Percentiles rank a stretch among this genome's conserved stretches.
Conservation (phyloP, 352 stramenopile species). For the Phytophthora ramorum region DNA sequence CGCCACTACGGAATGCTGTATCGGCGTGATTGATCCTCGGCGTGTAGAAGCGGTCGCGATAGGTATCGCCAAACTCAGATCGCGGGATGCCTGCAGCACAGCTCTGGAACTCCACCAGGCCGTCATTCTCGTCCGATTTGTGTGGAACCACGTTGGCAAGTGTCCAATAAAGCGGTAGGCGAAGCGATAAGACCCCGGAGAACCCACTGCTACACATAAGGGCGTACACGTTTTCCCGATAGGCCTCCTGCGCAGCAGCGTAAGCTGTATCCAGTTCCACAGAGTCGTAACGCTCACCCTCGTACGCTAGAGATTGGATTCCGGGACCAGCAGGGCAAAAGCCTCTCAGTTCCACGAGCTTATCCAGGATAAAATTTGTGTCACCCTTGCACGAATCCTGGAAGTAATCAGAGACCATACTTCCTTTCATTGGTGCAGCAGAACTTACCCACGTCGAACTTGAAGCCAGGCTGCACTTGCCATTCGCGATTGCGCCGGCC, state of each 20-base stretch:
- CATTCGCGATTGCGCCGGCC: constrained; percentile 15
- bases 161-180: neutral
- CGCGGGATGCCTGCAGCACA: neutral
- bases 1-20: neutral
- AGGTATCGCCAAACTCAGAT: neutral
- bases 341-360: neutral
- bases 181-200: neutral
- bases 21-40: neutral
- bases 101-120: neutral
- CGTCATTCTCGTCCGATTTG: neutral
- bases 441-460: constrained; percentile 34
- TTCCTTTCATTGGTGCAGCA: constrained; percentile 19
- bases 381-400: constrained; percentile 4
- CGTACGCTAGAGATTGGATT: constrained; percentile 27
- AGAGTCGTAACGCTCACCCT: constrained; percentile 16
- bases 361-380: neutral
- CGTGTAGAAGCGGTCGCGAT: neutral
- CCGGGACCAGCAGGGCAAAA: neutral
- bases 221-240: constrained; percentile 27
- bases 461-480: constrained; percentile 14
- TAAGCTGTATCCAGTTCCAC: constrained; percentile 16
- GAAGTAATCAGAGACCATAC: constrained; percentile 15
- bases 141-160: neutral
- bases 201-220: constrained; percentile 29
- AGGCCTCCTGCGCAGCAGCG: constrained; percentile 17